Percentiles rank a stretch among this genome's conserved stretches.
Evolutionary conservation across 768 basidiomycete genomes (phyloP).

Genomic region (Mycena chlorophos): DNA sequence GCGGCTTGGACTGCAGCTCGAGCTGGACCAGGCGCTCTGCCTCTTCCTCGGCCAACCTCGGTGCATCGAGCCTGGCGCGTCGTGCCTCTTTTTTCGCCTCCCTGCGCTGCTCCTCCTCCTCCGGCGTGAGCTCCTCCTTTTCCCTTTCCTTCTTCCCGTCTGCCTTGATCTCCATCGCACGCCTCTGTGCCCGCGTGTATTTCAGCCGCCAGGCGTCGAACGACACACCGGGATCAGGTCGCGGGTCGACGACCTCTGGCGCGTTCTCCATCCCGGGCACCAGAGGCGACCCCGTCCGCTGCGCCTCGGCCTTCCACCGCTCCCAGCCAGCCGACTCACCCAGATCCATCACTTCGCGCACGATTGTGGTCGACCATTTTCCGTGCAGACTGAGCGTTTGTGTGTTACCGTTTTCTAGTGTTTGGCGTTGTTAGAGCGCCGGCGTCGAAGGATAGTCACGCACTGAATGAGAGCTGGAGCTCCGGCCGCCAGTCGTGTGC

Average conservation of each 20-base stretch:
- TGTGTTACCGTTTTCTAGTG: constrained; percentile 50
- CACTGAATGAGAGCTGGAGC: constrained; percentile 64
- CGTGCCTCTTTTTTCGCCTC: constrained; percentile 18
- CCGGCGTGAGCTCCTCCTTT: background rate
- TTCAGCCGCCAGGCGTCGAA: constrained; percentile 13
- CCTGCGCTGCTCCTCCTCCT: constrained; percentile 11
- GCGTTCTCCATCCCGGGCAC: constrained; percentile 15
- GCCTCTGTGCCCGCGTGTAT: constrained; percentile 4
- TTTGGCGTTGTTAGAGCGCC: background rate
- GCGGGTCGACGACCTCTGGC: background rate
- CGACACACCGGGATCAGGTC: constrained; percentile 11
- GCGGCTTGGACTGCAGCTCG: constrained; percentile 16
- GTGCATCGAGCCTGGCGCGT: constrained; percentile 14
- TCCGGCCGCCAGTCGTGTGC: constrained; percentile 62
- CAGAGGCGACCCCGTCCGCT: constrained; percentile 9
- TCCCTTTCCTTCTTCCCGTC: background rate
- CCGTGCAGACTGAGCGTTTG: constrained; percentile 55
- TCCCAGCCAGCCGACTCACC: constrained; percentile 40
- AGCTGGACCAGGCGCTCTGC: constrained; percentile 15
- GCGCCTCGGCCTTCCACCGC: constrained; percentile 19
- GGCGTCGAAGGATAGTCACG: constrained; percentile 30
- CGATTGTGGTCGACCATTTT: constrained; percentile 69
- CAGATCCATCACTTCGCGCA: constrained; percentile 68
- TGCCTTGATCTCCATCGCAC: background rate
- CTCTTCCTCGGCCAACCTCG: constrained; percentile 16